phyloP scores from a whole-genome alignment of 2,329 filamentous ascomycete genomes.

The Fusarium tjaetaba region DNA sequence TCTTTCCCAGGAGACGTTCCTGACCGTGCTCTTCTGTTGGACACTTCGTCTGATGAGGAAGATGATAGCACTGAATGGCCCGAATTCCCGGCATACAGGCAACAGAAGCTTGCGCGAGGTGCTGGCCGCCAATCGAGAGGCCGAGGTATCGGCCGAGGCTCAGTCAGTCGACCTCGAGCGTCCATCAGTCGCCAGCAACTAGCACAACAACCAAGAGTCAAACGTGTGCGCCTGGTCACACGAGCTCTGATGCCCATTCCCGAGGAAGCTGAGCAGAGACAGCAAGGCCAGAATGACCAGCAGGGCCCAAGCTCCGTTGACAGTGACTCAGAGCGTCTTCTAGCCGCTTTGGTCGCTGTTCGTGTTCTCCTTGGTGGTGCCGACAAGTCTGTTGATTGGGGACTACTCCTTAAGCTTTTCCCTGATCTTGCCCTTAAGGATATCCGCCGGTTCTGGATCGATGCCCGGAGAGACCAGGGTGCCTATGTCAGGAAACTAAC shows the following conservation, averaged over 20 bases:
- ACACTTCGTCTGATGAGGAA: constrained; percentile 32
- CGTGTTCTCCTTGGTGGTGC: constrained; percentile 69
- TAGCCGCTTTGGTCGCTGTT: constrained; percentile 68
- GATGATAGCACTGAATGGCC: constrained; percentile 31
- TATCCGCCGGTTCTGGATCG: constrained; percentile 66
- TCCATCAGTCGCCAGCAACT: constrained; percentile 9
- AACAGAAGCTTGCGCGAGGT: background rate
- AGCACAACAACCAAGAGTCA: constrained; percentile 28
- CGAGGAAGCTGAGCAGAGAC: background rate
- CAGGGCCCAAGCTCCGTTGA: background rate
- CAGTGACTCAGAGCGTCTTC: constrained; percentile 47
- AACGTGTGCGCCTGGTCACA: constrained; percentile 45
- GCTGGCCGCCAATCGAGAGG: background rate
- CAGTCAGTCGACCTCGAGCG: constrained; percentile 1
- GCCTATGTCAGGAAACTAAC: constrained; percentile 64
- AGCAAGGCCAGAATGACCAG: constrained; percentile 13
- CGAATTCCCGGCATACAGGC: constrained; percentile 1
- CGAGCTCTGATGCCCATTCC: constrained; percentile 45
- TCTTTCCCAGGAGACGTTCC: constrained; percentile 22
- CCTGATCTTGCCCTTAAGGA: constrained; percentile 62
- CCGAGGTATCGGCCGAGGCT: constrained; percentile 5
- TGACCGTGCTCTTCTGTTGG: constrained; percentile 9
- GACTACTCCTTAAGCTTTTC: constrained; percentile 65
- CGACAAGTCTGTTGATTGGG: constrained; percentile 69
- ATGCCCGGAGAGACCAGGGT: constrained; percentile 60